Base-by-base conservation (phyloP, 1,139 yeast genomes). In the Candida sp. region DNA sequence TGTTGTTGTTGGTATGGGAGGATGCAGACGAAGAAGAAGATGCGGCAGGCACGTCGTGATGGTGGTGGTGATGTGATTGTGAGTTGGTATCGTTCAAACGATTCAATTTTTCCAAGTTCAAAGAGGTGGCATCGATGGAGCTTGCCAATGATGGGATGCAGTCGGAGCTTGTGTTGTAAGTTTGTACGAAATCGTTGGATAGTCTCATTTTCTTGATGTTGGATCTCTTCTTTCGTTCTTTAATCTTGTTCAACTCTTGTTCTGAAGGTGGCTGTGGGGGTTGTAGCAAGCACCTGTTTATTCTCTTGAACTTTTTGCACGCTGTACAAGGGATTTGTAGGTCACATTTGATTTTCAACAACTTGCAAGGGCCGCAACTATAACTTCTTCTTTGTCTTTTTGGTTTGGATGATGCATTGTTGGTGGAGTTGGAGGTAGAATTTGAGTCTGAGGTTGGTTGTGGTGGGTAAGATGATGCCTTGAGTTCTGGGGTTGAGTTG, bases 301-400 rank as follows among this genome's bases (percentile, higher is more conserved):
- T 67, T 45, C 85, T 63, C 52, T 73, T 73, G 56, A 78, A 78
- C 48, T 73, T 70, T 26, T 65, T 59, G 60, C 86, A 82, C 26
- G 81, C 71, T 2, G 77, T 66, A 60, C 86, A 82, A 0, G 86
- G 86, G 7, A 68, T 65, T 44, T 68, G 63, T 49, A 80, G 71
- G 55, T 82, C 84, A 65, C 86, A 82, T 56, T 80, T 80, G 56
- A 81, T 78, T 61, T 82, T 82, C 47, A 78, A 74, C 30, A 69
- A 62, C 58, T 80, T 80, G 58, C 86, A 82, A 3, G 84, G 84
- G 0, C 85, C 86, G 63, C 86, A 82, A 51, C 80, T 78, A 59
- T 82, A 82, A 31, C 83, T 77, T 50, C 86, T 66, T 56, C 86
- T 67, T 52, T 70, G 72, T 41, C 76, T 58, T 54, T 69, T 70